Evolutionary conservation across 116 monocot species (phyloP).

Genomic region (Papilionanthe hybrid): DNA sequence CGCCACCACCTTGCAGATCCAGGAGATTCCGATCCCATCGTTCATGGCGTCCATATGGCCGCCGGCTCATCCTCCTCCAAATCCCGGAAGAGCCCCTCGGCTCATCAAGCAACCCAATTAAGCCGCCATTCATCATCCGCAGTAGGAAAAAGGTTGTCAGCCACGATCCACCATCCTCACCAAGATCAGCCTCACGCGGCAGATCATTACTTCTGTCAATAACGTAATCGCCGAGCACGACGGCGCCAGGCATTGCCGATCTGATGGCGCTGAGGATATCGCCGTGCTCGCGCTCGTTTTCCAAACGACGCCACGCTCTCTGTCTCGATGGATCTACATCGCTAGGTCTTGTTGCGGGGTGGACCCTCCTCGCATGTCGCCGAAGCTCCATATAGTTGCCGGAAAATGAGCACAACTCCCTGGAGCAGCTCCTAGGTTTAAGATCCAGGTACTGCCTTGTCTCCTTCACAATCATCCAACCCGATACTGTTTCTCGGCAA

Average conservation of each 20-base stretch:
- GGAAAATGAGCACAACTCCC: slow-evolving; percentile 70
- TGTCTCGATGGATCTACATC: slow-evolving; percentile 67
- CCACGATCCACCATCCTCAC: slow-evolving; percentile 33
- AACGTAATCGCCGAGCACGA: slow-evolving; percentile 76
- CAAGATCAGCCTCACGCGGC: slow-evolving; percentile 22
- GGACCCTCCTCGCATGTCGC: slow-evolving; percentile 65
- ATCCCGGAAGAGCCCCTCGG: slow-evolving; percentile 23
- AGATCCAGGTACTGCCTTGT: slow-evolving; percentile 57
- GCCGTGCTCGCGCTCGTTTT: slow-evolving; percentile 61
- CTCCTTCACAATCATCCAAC: slow-evolving; percentile 59
- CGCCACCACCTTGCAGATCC: slow-evolving; percentile 23
- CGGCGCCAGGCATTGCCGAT: slow-evolving; percentile 67
- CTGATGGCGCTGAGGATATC: slow-evolving; percentile 73
- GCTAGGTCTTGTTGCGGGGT: slow-evolving; percentile 70
- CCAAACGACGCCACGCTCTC: slow-evolving; percentile 60
- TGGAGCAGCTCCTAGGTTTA: slow-evolving; percentile 59
- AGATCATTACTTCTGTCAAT: slow-evolving; percentile 35
- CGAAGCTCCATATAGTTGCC: slow-evolving; percentile 75
- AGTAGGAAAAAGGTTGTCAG: slow-evolving; percentile 61
- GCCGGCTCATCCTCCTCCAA: slow-evolving; percentile 39
- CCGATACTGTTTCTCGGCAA: slow-evolving; percentile 53
- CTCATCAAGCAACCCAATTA: slow-evolving; percentile 26
- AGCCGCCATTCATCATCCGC: slow-evolving; percentile 42
- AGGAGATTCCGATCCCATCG: slow-evolving; percentile 67
- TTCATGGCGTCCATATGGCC: slow-evolving; percentile 26